Evolutionary conservation across 2,329 filamentous ascomycete species (phyloP).

Genomic region (Nannizzia gypsea): DNA sequence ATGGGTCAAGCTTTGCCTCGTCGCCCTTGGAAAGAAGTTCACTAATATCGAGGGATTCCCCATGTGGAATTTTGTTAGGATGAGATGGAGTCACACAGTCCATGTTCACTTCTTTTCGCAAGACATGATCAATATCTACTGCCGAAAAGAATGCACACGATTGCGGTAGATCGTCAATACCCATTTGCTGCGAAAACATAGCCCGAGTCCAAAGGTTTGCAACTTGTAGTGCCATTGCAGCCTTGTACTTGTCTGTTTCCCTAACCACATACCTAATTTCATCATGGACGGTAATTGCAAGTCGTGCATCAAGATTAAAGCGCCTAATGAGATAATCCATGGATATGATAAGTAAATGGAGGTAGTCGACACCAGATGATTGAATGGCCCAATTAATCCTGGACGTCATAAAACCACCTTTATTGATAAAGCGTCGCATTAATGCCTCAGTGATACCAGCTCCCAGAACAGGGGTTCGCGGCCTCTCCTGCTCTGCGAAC

Average conservation of each 20-base stretch:
- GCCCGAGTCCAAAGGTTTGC: constrained; percentile 93
- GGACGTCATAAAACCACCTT: constrained; percentile 85
- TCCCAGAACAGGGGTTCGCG: constrained; percentile 80
- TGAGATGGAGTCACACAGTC: constrained; percentile 90
- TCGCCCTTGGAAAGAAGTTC: constrained; percentile 63
- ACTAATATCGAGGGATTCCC: constrained; percentile 74
- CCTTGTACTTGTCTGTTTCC: constrained; percentile 72
- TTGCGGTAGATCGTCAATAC: constrained; percentile 88
- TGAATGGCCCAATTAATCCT: constrained; percentile 99
- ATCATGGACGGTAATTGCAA: constrained; percentile 92
- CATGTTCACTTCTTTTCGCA: constrained; percentile 98
- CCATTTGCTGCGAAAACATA: constrained; percentile 95
- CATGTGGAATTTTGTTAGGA: constrained; percentile 61
- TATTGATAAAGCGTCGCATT: constrained; percentile 75
- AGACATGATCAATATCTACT: constrained; percentile 84
- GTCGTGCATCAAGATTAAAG: constrained; percentile 71
- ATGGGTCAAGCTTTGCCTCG: constrained; percentile 56
- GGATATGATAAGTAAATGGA: constrained; percentile 79
- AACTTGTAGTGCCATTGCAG: constrained; percentile 85
- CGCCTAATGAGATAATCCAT: constrained; percentile 89
- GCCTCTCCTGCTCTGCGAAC: constrained; percentile 87
- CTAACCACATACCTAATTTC: constrained; percentile 91
- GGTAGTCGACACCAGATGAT: constrained; percentile 90
- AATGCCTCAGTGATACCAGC: constrained; percentile 94
- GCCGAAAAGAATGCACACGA: constrained; percentile 92